These are phyloP conservation scores for Phytophthora niederhauseri DNA, from an alignment of 352 stramenopile species.

Conservation along the genomic window DNA sequence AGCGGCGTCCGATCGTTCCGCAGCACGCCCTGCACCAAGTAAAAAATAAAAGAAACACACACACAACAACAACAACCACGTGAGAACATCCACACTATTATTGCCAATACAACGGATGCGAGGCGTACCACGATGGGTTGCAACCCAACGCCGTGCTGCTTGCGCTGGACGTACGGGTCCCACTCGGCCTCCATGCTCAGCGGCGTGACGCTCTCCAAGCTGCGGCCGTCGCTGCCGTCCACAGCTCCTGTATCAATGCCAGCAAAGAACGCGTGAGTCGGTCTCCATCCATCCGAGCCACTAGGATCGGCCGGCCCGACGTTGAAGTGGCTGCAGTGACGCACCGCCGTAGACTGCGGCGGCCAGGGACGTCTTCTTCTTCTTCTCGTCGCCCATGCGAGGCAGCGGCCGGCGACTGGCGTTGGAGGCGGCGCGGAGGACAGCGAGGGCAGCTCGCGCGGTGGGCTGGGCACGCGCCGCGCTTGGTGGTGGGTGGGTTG, in stretches of 20 bases:
- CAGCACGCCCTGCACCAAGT: slow-evolving; percentile 47
- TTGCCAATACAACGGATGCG: slow-evolving; percentile 3
- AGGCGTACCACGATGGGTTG: slow-evolving; percentile 51
- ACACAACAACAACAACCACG: not conserved
- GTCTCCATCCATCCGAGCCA: slow-evolving; percentile 19
- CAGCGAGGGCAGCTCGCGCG: not conserved
- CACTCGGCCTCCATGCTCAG: slow-evolving; percentile 50
- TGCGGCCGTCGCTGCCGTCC: slow-evolving; percentile 33
- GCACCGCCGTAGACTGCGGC: slow-evolving; percentile 31
- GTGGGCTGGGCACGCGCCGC: not conserved
- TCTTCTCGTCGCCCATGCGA: slow-evolving; percentile 42
- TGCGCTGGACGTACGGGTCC: slow-evolving; percentile 58
- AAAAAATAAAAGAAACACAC: not conserved
- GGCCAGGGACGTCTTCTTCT: slow-evolving; percentile 23
- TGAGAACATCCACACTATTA: slow-evolving; percentile 1
- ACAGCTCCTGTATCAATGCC: slow-evolving; percentile 11
- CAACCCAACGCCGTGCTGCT: slow-evolving; percentile 50
- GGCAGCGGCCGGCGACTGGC: not conserved
- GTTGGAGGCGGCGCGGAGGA: not conserved
- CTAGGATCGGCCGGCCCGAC: slow-evolving; percentile 8
- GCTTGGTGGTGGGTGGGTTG: slow-evolving; percentile 1
- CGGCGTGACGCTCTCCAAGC: slow-evolving; percentile 41
- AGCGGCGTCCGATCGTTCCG: slow-evolving; percentile 80
- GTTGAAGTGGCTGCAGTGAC: slow-evolving; percentile 38
- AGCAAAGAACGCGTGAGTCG: slow-evolving; percentile 8